These are phyloP conservation scores for Helianthus tuberosus DNA, from an alignment of 129 eudicot species.

Conservation along the genomic window DNA sequence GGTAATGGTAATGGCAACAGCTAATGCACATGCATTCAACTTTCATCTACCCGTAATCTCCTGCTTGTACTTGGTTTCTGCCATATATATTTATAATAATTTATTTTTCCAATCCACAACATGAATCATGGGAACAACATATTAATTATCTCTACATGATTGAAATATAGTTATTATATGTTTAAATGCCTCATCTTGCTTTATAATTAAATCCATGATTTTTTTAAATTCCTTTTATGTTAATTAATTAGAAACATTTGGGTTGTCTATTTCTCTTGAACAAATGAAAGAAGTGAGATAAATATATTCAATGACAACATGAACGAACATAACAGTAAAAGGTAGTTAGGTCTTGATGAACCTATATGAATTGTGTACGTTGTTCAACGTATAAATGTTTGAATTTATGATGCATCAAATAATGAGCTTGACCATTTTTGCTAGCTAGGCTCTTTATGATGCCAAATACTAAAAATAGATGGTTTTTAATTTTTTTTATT, in stretches of 20 bases:
- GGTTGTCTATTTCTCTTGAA: not conserved
- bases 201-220: not conserved
- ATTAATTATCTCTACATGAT: not conserved
- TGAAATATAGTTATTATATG: not conserved
- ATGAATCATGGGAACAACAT: constrained; percentile 22
- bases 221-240: not conserved
- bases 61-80: not conserved
- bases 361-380: not conserved
- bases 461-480: not conserved
- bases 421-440: constrained; percentile 15
- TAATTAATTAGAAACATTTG: not conserved
- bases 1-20: constrained; percentile 8
- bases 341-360: not conserved
- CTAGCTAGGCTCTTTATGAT: not conserved
- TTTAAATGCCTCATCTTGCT: not conserved
- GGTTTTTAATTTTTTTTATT: not conserved
- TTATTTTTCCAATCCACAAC: constrained; percentile 6
- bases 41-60: constrained; percentile 25
- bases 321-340: not conserved
- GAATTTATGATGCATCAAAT: constrained; percentile 26
- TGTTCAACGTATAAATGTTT: constrained; percentile 4
- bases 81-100: not conserved
- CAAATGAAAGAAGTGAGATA: not conserved
- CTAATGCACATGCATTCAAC: constrained; percentile 40
- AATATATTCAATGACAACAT: too few relatives aligned